These are phyloP conservation scores for Paecilomyces sp. DNA, from an alignment of 2,329 filamentous ascomycete species.

Conservation along the genomic window DNA sequence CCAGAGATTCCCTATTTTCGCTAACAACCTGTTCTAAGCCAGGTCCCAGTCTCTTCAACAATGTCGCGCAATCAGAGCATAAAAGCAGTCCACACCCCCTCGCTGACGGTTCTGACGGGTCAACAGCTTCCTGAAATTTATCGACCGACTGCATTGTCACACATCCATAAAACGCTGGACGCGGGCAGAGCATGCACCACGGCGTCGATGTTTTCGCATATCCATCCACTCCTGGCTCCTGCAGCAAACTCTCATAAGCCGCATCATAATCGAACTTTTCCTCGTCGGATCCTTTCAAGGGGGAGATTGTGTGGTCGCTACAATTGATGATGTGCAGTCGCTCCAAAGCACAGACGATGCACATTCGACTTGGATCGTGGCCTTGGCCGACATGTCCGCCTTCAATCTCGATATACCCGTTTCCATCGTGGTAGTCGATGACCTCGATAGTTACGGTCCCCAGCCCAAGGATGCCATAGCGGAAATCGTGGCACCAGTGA, in stretches of 20 bases:
- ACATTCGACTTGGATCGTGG: constrained; percentile 30
- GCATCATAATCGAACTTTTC: constrained; percentile 13
- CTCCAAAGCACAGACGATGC: constrained; percentile 26
- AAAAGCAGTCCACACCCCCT: constrained; percentile 23
- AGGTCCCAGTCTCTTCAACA: constrained; percentile 10
- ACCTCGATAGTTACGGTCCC: constrained; percentile 26
- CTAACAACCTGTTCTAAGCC: constrained; percentile 13
- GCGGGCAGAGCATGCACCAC: constrained; percentile 38
- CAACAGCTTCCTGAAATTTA: constrained; percentile 8
- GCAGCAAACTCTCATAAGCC: constrained; percentile 18
- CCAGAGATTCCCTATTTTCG: constrained; percentile 6
- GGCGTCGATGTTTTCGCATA: not conserved
- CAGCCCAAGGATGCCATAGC: constrained; percentile 34
- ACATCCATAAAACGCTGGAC: constrained; percentile 32
- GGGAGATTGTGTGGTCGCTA: constrained; percentile 19
- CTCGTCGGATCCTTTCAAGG: constrained; percentile 12
- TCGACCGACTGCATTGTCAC: constrained; percentile 5
- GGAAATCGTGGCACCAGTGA: constrained; percentile 33
- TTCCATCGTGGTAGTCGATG: constrained; percentile 24
- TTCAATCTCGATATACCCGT: constrained; percentile 30
- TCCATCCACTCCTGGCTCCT: not conserved
- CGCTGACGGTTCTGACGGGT: constrained; percentile 4
- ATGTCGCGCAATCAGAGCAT: constrained; percentile 17
- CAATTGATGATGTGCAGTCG: constrained; percentile 30
- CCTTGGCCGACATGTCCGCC: constrained; percentile 28